Base-by-base conservation (phyloP, 2,329 filamentous ascomycete genomes). In the Sporothrix schenckii region DNA sequence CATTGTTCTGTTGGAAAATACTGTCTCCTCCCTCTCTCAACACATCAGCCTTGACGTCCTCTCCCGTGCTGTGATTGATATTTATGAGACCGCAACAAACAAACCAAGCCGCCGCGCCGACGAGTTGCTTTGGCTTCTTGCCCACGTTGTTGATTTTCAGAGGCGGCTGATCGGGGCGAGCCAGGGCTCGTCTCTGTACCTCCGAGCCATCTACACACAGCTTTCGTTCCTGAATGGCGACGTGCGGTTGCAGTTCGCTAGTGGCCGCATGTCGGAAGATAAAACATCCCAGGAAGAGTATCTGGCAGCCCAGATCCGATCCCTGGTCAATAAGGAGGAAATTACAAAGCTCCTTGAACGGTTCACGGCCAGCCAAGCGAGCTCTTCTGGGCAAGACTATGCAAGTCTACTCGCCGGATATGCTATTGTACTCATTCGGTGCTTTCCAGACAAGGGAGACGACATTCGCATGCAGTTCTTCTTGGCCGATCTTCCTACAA, bases 381-480 rank as follows among this genome's bases (percentile, higher is more conserved):
- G 61, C 14, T 50, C 52, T 0, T 44, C 70, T 5, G 60, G 52
- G 0, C 68, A 71, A 24, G 82, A 86, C 71, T 87, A 91, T 77
- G 90, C 92, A 2, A 91, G 90, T 74, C 82, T 92, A 14, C 83
- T 97, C 52, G 93, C 94, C 14, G 92, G 91, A 39, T 98, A 97
- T 77, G 92, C 93, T 2, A 83, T 98, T 52, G 94, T 92, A 0
- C 82, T 99, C 3, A 83, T 98, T 4, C 88, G 92, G 71, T 94
- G 93, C 75, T 98, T 98, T 74, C 93, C 94, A 10, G 83, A 85
- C 7, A 86, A 88, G 71, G 90, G 89, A 3, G 94, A 97, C 76
- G 93, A 97, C 71, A 96, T 97, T 72, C 90, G 94, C 27, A 97
- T 98, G 92, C 94, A 93, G 81, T 83, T 98, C 0, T 98, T 95